Evolutionary conservation across 2,329 filamentous ascomycete species (phyloP).

Genomic region (Claviceps citrina): DNA sequence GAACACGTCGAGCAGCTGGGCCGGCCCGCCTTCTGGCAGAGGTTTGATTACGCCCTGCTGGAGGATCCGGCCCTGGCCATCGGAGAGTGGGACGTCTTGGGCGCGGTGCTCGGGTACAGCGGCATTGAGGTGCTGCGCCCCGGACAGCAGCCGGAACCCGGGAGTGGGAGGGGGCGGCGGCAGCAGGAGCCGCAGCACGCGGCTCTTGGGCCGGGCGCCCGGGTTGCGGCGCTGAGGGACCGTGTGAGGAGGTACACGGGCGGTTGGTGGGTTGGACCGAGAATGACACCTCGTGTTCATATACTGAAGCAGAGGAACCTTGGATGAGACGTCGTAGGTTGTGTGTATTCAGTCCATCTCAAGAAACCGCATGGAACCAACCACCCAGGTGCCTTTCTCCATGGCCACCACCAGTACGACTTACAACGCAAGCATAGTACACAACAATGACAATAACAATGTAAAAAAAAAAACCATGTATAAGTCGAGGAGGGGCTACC

Average conservation of each 20-base stretch:
- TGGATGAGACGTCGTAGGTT: no score
- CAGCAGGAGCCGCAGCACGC: no score
- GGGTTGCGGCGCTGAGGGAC: slow-evolving; percentile 24
- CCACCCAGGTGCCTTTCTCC: no score
- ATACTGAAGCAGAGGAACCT: slow-evolving; percentile 26
- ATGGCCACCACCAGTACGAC: no score
- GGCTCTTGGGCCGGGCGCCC: slow-evolving; percentile 30
- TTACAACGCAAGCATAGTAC: no score
- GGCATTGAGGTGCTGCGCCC: slow-evolving; percentile 44
- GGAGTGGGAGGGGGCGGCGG: slow-evolving; percentile 1
- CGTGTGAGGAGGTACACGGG: slow-evolving; percentile 31
- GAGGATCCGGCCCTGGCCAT: slow-evolving; percentile 34
- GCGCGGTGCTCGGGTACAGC: slow-evolving; percentile 40
- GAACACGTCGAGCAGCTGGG: slow-evolving; percentile 33
- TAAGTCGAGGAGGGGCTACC: no score
- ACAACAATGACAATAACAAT: no score
- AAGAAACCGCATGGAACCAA: no score
- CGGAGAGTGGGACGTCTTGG: slow-evolving; percentile 40
- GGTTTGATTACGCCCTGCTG: slow-evolving; percentile 46
- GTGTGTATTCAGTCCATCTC: no score
- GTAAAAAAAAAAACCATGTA: no score
- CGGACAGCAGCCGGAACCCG: slow-evolving; percentile 12
- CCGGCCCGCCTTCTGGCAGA: slow-evolving; percentile 42
- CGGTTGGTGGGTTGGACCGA: slow-evolving; percentile 50
- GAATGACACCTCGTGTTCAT: slow-evolving; percentile 40